Evolutionary conservation across 2,329 filamentous ascomycete species (phyloP).

Genomic region (Teratosphaeria zuluensis): DNA sequence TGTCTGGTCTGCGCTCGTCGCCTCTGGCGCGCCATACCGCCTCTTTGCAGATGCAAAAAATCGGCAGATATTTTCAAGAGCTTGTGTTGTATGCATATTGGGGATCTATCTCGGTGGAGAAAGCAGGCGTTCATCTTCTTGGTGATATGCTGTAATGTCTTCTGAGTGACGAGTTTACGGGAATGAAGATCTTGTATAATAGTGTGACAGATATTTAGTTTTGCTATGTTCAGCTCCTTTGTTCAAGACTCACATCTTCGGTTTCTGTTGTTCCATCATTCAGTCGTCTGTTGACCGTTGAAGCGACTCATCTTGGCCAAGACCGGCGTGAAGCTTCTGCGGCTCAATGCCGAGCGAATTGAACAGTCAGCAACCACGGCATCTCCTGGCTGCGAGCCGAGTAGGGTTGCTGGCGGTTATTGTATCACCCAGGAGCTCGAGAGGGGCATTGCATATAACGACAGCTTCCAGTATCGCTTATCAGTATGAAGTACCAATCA

Average conservation of each 20-base stretch:
- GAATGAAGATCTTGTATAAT: neutral
- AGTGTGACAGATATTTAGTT: neutral
- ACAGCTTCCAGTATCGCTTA: too few relatives aligned
- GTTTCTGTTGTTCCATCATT: neutral
- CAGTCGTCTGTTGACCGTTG: neutral
- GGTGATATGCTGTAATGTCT: neutral
- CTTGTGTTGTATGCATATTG: neutral
- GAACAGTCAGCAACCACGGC: slow-evolving; percentile 6
- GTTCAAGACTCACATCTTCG: neutral
- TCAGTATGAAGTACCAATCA: neutral
- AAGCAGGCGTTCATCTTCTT: neutral
- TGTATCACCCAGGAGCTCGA: neutral
- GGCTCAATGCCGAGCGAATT: too few relatives aligned
- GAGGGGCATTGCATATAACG: neutral
- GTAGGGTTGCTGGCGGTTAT: neutral
- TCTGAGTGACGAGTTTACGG: neutral
- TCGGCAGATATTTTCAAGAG: neutral
- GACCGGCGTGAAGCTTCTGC: neutral
- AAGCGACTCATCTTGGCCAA: neutral
- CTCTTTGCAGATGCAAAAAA: neutral
- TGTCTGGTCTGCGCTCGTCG: neutral
- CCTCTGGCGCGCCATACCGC: neutral
- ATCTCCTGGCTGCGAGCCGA: neutral
- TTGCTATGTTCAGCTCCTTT: neutral
- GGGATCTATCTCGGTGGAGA: neutral